phyloP scores from a whole-genome alignment of 2,329 filamentous ascomycete genomes.

The Fusarium nodosum region DNA sequence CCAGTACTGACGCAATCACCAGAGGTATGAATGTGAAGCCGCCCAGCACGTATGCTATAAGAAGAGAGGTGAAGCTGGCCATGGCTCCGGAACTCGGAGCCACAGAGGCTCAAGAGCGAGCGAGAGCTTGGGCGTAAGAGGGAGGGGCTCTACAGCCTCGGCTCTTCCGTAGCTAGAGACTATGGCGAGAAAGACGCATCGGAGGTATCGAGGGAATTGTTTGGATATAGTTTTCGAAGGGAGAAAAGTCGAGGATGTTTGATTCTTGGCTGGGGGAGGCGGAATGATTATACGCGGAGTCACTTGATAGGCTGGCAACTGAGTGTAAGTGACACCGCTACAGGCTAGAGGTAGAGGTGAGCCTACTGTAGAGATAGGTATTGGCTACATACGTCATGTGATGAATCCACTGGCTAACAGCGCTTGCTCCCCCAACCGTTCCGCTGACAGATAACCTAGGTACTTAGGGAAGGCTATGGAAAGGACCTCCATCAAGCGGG shows the following conservation, averaged over 20 bases:
- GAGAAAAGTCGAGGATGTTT: constrained; percentile 29
- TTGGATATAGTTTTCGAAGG: constrained; percentile 19
- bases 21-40: constrained; percentile 90
- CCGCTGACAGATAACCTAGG: neutral
- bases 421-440: constrained; percentile 23
- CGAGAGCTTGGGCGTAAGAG: constrained; percentile 37
- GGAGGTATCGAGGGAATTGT: constrained; percentile 13
- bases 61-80: constrained; percentile 68
- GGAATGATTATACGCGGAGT: constrained; percentile 42
- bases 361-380: constrained; percentile 2
- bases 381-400: constrained; percentile 45
- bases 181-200: constrained; percentile 36
- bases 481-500: constrained; percentile 19
- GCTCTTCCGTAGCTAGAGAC: constrained; percentile 36
- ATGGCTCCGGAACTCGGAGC: constrained; percentile 55
- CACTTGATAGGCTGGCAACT: constrained; percentile 41
- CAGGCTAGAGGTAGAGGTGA: constrained; percentile 22
- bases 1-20: constrained; percentile 69
- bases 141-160: constrained; percentile 41
- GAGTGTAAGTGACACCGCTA: constrained; percentile 44
- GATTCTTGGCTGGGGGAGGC: constrained; percentile 32
- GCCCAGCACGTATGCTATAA: constrained; percentile 85
- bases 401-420: constrained; percentile 41
- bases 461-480: neutral
- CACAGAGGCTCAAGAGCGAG: constrained; percentile 36